These are phyloP conservation scores for Yamadazyma friedrichii DNA, from an alignment of 1,139 yeast species.

Conservation along the genomic window DNA sequence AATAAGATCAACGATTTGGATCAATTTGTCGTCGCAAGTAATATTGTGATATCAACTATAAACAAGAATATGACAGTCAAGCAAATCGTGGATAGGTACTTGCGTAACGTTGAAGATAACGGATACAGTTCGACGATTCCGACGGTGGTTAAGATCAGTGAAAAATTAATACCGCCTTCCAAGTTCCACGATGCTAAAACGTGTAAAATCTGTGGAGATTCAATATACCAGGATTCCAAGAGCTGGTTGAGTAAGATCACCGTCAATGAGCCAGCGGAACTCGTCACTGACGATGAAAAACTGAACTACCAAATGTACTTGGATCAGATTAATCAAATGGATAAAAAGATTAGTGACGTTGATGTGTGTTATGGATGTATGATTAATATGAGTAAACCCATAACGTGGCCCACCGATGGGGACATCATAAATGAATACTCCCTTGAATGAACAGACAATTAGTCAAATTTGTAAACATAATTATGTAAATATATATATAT, in stretches of 20 bases:
- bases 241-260: conserved; percentile 76
- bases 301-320: conserved; percentile 28
- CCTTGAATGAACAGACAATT: background rate
- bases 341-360: conserved; percentile 15
- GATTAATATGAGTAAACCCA: conserved; percentile 51
- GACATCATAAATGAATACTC: conserved; percentile 49
- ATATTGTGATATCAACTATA: conserved; percentile 25
- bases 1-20: conserved; percentile 32
- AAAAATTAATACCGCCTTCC: conserved; percentile 63
- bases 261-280: conserved; percentile 55
- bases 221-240: conserved; percentile 55
- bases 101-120: conserved; percentile 62
- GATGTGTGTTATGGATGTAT: conserved; percentile 78
- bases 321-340: conserved; percentile 4
- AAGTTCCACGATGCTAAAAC: conserved; percentile 15
- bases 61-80: conserved; percentile 76
- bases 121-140: conserved; percentile 92
- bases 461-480: background rate
- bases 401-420: conserved; percentile 54
- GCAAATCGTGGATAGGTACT: conserved; percentile 75
- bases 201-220: conserved; percentile 55
- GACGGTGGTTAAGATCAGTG: conserved; percentile 89
- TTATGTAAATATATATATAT: too few species aligned
- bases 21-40: conserved; percentile 13
- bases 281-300: conserved; percentile 48